These are phyloP conservation scores for Curvularia sp. DNA, from an alignment of 2,329 filamentous ascomycete genomes.

Conservation along the genomic window DNA sequence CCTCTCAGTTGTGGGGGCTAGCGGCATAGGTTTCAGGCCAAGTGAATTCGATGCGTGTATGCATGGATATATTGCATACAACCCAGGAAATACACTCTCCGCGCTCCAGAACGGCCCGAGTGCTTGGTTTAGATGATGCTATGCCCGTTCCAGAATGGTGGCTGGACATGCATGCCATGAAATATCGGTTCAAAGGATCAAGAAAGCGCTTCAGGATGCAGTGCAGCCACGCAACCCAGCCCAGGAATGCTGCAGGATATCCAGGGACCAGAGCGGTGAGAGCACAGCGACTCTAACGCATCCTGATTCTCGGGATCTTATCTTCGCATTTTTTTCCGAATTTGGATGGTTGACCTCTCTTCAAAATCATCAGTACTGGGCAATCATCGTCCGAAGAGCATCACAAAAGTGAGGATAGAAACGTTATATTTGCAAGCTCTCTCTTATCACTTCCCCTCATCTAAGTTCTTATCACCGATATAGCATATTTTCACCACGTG, in stretches of 20 bases:
- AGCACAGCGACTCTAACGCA: neutral
- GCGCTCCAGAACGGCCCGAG: neutral
- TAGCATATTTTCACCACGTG: neutral
- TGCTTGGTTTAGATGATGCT: neutral
- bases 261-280: neutral
- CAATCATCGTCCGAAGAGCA: neutral
- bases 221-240: neutral
- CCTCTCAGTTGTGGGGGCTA: slow-evolving; percentile 4
- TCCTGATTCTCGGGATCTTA: neutral
- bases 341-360: neutral
- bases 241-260: neutral
- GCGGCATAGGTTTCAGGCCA: slow-evolving; percentile 1
- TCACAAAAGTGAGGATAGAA: neutral
- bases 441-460: neutral
- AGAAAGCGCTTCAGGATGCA: neutral
- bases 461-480: neutral
- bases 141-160: neutral
- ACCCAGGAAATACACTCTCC: neutral
- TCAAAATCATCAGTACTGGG: neutral
- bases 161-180: neutral
- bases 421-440: neutral
- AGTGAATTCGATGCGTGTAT: neutral
- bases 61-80: too few species aligned
- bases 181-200: neutral
- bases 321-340: neutral